Evolutionary conservation across 2,329 filamentous ascomycete genomes (phyloP).

Genomic region (Penicillium verrucosum): DNA sequence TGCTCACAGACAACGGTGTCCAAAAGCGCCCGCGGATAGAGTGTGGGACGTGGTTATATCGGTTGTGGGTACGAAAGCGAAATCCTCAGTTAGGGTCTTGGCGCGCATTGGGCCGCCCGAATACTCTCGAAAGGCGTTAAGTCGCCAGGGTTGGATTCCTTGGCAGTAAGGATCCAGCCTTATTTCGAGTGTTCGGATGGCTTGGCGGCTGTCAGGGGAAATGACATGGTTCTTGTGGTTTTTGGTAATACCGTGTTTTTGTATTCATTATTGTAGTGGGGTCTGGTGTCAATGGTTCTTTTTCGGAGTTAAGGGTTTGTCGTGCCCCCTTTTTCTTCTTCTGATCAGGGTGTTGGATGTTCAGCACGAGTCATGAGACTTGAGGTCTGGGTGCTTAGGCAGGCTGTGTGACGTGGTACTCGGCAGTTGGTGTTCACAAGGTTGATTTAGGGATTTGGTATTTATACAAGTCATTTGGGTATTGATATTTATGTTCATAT

Average conservation of each 20-base stretch:
- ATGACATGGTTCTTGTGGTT: neutral
- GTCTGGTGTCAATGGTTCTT: neutral
- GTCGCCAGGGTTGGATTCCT: neutral
- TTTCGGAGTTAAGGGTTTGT: neutral
- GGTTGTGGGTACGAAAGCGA: neutral
- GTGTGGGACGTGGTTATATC: neutral
- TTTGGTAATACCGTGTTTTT: neutral
- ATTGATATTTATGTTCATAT: conserved; percentile 4
- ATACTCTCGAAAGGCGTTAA: neutral
- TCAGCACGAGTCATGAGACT: neutral
- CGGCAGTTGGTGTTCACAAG: neutral
- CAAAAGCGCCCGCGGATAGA: neutral
- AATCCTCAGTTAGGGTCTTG: neutral
- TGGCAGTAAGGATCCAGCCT: neutral
- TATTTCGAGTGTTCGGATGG: neutral
- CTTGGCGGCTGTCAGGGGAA: neutral
- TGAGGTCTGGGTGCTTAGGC: no score
- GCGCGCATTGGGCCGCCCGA: neutral
- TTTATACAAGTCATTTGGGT: neutral
- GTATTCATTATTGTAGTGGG: neutral
- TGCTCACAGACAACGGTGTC: neutral
- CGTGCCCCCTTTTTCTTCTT: neutral
- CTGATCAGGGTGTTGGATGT: neutral
- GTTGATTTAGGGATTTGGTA: neutral
- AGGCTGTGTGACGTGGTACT: neutral